A percentile compares a stretch with the other conserved stretches of the same genome.
Evolutionary conservation across 345 rosid genomes (phyloP).

Genomic region (Aegle marmelos): DNA sequence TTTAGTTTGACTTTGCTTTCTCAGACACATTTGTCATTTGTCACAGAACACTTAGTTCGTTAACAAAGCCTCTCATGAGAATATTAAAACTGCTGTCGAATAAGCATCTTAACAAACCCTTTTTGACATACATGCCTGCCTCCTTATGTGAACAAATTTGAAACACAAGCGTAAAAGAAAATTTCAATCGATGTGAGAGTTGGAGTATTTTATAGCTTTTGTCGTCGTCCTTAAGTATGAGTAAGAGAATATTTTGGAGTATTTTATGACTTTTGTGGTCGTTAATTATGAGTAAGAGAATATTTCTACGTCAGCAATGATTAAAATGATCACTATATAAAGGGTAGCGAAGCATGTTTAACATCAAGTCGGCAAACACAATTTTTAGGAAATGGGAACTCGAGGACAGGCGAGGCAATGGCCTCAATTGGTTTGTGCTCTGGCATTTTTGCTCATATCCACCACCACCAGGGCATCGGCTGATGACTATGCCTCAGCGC

Average conservation of each 20-base stretch:
- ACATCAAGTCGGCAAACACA: background rate
- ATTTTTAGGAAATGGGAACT: background rate
- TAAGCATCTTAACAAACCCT: no score
- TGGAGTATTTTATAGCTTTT: background rate
- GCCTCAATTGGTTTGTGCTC: background rate
- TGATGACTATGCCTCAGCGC: background rate
- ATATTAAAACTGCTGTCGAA: no score
- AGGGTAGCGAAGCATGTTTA: background rate
- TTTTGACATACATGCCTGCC: no score
- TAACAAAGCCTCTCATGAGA: no score
- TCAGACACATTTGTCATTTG: no score
- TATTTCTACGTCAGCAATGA: background rate
- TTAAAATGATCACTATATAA: slow-evolving; percentile 22
- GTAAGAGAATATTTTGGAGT: no score
- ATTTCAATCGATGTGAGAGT: no score
- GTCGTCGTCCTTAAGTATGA: background rate
- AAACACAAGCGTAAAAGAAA: no score
- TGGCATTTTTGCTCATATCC: slow-evolving; percentile 25
- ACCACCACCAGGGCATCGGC: slow-evolving; percentile 13
- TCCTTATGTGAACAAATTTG: background rate
- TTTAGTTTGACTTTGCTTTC: no score
- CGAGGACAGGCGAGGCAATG: background rate
- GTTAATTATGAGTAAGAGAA: background rate
- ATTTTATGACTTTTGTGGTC: no score
- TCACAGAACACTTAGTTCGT: no score